Evolutionary conservation across 1,284 basidiomycete species (phyloP).

Genomic region (Ganoderma sinense): DNA sequence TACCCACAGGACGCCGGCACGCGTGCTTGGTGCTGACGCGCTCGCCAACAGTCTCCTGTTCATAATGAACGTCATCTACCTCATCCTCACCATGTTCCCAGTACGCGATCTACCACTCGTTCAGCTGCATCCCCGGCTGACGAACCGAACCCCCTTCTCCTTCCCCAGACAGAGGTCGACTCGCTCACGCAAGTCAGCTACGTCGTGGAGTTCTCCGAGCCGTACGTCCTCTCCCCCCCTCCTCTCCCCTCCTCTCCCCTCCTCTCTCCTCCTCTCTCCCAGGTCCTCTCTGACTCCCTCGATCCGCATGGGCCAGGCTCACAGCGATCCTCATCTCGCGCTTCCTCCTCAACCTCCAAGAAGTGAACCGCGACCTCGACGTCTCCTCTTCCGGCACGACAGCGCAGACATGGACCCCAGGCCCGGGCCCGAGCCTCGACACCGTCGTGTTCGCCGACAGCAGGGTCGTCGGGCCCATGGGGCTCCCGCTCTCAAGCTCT

Average conservation of each 20-base stretch:
- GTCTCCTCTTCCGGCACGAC: not conserved
- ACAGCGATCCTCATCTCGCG: conserved; percentile 1
- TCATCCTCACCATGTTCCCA: conserved; percentile 2
- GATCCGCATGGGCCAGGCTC: not conserved
- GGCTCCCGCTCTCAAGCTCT: not conserved
- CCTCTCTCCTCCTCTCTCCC: not conserved
- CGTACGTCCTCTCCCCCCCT: not conserved
- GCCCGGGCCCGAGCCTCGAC: not conserved
- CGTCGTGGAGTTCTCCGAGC: conserved; percentile 4
- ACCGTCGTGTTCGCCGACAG: not conserved
- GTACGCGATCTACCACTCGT: not conserved
- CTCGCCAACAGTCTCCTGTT: not conserved
- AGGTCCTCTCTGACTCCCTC: too few species aligned
- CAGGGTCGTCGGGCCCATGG: not conserved
- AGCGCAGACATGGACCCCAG: not conserved
- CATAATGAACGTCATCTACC: conserved; percentile 3
- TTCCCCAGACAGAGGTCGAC: not conserved
- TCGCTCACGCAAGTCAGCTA: conserved; percentile 4
- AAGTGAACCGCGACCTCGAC: not conserved
- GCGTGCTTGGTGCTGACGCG: not conserved
- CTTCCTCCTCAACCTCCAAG: conserved; percentile 2
- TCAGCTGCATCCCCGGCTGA: not conserved
- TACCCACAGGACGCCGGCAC: not conserved
- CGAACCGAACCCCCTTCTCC: not conserved
- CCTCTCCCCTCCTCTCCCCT: not conserved